phyloP scores from a whole-genome alignment of 2,329 filamentous ascomycete species.

The Alternaria hordeiaustralica region DNA sequence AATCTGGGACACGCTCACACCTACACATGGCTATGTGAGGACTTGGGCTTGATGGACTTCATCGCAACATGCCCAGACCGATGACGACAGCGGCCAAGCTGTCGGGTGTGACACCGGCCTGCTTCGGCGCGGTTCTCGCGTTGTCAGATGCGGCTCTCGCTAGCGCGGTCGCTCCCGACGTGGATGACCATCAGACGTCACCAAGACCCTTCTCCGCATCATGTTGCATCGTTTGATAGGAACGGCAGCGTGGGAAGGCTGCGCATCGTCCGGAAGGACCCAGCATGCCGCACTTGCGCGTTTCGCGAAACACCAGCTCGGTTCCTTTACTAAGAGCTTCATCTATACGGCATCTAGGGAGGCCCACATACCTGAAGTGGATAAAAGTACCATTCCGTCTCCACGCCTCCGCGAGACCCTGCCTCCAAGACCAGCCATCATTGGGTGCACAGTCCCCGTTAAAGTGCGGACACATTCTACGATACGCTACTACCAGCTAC shows the following conservation, averaged over 20 bases:
- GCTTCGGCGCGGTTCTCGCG: conserved; percentile 14
- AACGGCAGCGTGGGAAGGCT: background rate
- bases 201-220: conserved; percentile 8
- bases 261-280: background rate
- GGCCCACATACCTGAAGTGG: conserved; percentile 25
- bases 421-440: conserved; percentile 8
- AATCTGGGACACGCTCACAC: background rate
- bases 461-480: background rate
- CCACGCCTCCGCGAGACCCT: conserved; percentile 18
- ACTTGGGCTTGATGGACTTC: background rate
- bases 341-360: conserved; percentile 6
- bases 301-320: background rate
- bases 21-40: background rate
- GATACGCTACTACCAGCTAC: conserved; percentile 16
- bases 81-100: conserved; percentile 9
- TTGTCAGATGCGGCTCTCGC: conserved; percentile 23
- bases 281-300: background rate
- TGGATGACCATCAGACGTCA: conserved; percentile 24
- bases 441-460: conserved; percentile 10
- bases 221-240: background rate
- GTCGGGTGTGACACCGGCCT: conserved; percentile 4
- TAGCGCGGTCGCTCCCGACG: conserved; percentile 30
- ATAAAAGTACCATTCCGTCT: conserved; percentile 21
- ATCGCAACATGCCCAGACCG: background rate
- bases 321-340: conserved; percentile 12